These are phyloP conservation scores for Verticillium nonalfalfae DNA, from an alignment of 2,329 filamentous ascomycete species.

Conservation along the genomic window DNA sequence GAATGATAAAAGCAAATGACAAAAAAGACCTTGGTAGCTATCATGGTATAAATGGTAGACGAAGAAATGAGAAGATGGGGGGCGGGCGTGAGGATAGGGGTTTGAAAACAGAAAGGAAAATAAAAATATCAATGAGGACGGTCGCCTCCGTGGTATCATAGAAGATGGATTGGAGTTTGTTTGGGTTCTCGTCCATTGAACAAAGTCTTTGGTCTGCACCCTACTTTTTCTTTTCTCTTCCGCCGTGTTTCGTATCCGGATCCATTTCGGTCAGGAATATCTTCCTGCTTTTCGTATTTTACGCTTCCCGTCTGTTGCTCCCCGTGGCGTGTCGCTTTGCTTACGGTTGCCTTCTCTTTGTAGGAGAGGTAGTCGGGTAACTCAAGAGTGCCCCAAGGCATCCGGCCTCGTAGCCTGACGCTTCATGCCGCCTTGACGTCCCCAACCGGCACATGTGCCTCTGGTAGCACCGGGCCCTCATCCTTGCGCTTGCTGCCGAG, in stretches of 20 bases:
- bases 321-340: not conserved
- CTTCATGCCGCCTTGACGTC: slow-evolving; percentile 19
- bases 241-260: not conserved
- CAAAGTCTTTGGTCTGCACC: not conserved
- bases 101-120: not conserved
- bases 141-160: not conserved
- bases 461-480: slow-evolving; percentile 18
- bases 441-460: slow-evolving; percentile 14
- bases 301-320: not conserved
- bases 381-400: not conserved
- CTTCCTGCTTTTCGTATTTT: not conserved
- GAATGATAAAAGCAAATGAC: not conserved
- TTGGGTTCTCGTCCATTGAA: not conserved
- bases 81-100: too few species aligned
- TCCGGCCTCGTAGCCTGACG: not conserved
- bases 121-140: not conserved
- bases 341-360: not conserved
- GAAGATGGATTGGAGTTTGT: not conserved
- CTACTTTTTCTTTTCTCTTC: not conserved
- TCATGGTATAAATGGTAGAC: not conserved
- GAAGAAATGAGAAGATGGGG: not conserved
- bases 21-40: not conserved
- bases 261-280: not conserved
- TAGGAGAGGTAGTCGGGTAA: too few species aligned
- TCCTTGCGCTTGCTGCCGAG: slow-evolving; percentile 44